phyloP scores from a whole-genome alignment of 768 basidiomycete species.

The Xanthoconium purpureum region DNA sequence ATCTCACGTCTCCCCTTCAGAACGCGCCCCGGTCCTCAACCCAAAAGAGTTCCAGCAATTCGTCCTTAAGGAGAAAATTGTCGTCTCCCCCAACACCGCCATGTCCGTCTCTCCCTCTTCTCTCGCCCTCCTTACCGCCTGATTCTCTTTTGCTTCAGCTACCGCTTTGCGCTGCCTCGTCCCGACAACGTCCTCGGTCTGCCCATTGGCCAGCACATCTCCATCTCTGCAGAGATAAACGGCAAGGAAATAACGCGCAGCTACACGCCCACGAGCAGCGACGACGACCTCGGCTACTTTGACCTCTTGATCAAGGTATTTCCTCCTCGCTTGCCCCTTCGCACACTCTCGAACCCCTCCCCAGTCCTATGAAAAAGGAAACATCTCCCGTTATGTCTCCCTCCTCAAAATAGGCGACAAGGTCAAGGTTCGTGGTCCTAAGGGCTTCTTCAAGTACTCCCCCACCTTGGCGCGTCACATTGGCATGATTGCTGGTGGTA shows the following conservation, averaged over 20 bases:
- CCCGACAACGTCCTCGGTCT: constrained; percentile 81
- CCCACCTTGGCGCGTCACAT: constrained; percentile 71
- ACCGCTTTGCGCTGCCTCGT: constrained; percentile 84
- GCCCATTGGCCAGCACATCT: constrained; percentile 95
- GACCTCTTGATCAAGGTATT: constrained; percentile 94
- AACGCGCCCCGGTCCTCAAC: constrained; percentile 68
- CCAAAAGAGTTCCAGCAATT: constrained; percentile 79
- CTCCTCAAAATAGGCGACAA: constrained; percentile 84
- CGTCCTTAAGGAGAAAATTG: constrained; percentile 74
- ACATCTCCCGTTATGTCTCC: constrained; percentile 86
- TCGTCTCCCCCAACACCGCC: constrained; percentile 94
- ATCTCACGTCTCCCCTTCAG: constrained; percentile 32
- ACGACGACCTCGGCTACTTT: constrained; percentile 91
- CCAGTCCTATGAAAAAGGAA: constrained; percentile 94
- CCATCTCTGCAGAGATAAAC: constrained; percentile 83
- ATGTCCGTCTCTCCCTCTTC: constrained; percentile 51
- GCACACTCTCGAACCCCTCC: not conserved
- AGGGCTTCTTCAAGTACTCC: constrained; percentile 87
- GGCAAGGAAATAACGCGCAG: constrained; percentile 88
- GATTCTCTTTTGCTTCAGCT: constrained; percentile 46
- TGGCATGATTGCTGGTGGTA: constrained; percentile 98
- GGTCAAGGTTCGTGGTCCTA: constrained; percentile 91
- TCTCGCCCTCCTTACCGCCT: not conserved
- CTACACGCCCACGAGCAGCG: constrained; percentile 94
- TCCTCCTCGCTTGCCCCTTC: not conserved